A percentile compares a stretch with the other conserved stretches of the same genome.
Evolutionary conservation across 2,329 filamentous ascomycete genomes (phyloP).

Genomic region (Amylocarpus encephaloides): DNA sequence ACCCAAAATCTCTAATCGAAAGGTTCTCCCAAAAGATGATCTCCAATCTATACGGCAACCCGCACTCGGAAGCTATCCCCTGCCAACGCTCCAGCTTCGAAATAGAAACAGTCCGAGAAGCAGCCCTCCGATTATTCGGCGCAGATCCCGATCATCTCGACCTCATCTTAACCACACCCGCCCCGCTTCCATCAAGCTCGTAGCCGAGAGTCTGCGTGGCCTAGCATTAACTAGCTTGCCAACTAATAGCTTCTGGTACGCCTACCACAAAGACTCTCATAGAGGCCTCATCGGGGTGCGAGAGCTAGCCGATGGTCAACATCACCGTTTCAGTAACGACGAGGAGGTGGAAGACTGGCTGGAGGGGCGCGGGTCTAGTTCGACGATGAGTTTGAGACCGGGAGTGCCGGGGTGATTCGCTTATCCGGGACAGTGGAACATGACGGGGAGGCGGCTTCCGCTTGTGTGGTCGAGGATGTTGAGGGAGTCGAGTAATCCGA

Average conservation of each 20-base stretch:
- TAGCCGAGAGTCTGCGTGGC: conserved; percentile 69
- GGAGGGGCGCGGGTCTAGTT: conserved; percentile 16
- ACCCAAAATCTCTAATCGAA: conserved; percentile 66
- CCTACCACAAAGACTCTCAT: conserved; percentile 65
- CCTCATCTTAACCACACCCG: conserved; percentile 85
- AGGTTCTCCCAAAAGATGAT: conserved; percentile 72
- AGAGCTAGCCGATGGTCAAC: conserved; percentile 57
- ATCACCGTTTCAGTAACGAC: conserved; percentile 57
- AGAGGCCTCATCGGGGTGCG: conserved; percentile 71
- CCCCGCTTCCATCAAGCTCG: conserved; percentile 82
- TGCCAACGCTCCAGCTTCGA: conserved; percentile 69
- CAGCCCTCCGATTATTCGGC: conserved; percentile 71
- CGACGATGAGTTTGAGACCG: conserved; percentile 25
- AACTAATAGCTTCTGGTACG: conserved; percentile 70
- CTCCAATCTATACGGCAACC: conserved; percentile 77
- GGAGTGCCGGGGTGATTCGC: conserved; percentile 53
- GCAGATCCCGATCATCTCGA: conserved; percentile 79
- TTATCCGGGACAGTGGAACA: conserved; percentile 66
- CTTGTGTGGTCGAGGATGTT: conserved; percentile 56
- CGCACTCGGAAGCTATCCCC: conserved; percentile 77
- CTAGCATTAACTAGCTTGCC: conserved; percentile 52
- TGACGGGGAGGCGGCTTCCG: conserved; percentile 60
- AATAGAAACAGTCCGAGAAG: conserved; percentile 69
- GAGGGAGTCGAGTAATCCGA: conserved; percentile 30
- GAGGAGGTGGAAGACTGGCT: conserved; percentile 61